Conservation (phyloP, 495 filamentous ascomycete species). For the Penicillium herquei region DNA sequence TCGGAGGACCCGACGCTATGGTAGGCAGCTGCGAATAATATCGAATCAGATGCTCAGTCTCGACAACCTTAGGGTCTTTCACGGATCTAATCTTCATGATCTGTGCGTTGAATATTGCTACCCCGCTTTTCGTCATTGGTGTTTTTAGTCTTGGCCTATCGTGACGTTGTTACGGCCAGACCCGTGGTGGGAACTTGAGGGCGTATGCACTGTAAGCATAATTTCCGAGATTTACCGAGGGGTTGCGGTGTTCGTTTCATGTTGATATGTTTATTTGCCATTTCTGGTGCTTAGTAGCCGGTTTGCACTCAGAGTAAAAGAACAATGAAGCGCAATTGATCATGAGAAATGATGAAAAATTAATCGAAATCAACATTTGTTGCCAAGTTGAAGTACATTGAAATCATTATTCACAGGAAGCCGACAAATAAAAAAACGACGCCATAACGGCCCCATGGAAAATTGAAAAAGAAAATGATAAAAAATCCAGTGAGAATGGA, state of each 20-base stretch:
- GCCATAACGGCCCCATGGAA: neutral
- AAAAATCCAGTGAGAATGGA: neutral
- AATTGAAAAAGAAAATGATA: neutral
- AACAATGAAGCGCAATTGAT: too few species aligned
- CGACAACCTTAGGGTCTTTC: neutral
- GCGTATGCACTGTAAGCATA: neutral
- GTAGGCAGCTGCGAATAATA: neutral
- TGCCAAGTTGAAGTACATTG: constrained; percentile 1
- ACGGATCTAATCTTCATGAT: neutral
- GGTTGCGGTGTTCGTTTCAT: neutral
- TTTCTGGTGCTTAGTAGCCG: too few species aligned
- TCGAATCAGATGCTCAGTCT: neutral
- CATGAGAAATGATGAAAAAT: too few species aligned
- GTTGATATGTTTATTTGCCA: neutral
- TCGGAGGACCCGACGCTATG: too few species aligned
- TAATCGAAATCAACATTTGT: neutral
- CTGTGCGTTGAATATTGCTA: neutral
- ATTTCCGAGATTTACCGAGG: neutral
- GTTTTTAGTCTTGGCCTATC: neutral
- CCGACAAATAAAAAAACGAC: neutral
- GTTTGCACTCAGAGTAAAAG: too few species aligned
- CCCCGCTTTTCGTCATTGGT: constrained; percentile 1
- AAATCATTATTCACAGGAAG: neutral
- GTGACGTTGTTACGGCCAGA: neutral
- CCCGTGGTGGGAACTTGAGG: too few species aligned